Conservation (phyloP, 352 stramenopile species). For the Blastocystis hominis region DNA sequence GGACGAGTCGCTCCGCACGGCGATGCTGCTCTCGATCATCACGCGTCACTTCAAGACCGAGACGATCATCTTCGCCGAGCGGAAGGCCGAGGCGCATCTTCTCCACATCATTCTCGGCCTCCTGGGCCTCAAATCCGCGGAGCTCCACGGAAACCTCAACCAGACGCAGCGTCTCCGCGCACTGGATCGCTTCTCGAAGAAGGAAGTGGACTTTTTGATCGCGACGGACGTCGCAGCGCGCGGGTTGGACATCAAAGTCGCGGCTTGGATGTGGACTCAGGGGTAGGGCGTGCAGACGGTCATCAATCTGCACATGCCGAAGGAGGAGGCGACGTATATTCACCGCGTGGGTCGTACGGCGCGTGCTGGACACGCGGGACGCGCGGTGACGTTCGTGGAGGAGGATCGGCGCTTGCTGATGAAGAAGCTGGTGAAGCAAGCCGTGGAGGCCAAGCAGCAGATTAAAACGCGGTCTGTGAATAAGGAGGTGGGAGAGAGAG, state of each 20-base stretch:
- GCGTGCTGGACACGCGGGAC: conserved; percentile 82
- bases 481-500: conserved; percentile 5
- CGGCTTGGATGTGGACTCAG: neutral
- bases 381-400: conserved; percentile 75
- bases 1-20: conserved; percentile 81
- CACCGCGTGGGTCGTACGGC: conserved; percentile 95
- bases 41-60: conserved; percentile 81
- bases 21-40: conserved; percentile 84
- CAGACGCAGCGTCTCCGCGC: conserved; percentile 88
- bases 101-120: conserved; percentile 86
- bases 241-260: conserved; percentile 84
- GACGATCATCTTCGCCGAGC: conserved; percentile 98
- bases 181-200: conserved; percentile 86
- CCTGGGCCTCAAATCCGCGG: conserved; percentile 82
- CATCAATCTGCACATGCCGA: conserved; percentile 99
- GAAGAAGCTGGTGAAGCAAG: conserved; percentile 81
- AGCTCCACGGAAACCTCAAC: conserved; percentile 92
- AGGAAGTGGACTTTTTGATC: conserved; percentile 85
- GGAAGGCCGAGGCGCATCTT: conserved; percentile 85
- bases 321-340: conserved; percentile 91
- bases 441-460: conserved; percentile 60
- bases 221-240: conserved; percentile 94
- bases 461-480: conserved; percentile 67
- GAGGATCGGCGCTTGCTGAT: conserved; percentile 80
- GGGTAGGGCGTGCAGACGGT: conserved; percentile 83